Evolutionary conservation across 306 rosid species (phyloP), one percentile per base, ranked within the genome.

Genomic region (Vigna radiata): DNA sequence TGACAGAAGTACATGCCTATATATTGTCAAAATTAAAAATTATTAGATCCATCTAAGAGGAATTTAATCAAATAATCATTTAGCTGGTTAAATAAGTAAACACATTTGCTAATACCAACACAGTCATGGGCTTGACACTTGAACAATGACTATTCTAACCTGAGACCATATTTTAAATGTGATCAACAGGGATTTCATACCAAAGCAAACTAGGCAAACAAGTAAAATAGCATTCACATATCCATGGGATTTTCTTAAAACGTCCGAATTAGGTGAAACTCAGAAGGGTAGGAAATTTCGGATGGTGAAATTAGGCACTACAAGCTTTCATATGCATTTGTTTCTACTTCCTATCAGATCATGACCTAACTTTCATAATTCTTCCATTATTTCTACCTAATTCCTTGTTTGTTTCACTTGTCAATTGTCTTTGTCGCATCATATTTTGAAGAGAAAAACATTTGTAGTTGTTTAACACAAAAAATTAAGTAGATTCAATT

Each of bases 21-120:
- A 63, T 58, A 67, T 15, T 21, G 9, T 44, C 64, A 80, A 80
- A 80, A 73, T 29, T 54, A 47, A 56, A 80, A 80, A 29, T 39
- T 60, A 64, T 21, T 58, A 75, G 75, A 67, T 43, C 21, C 75
- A 54, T 39, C 8, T 15, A 23, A 12, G 36, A 58, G 54, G 58
- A 54, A 68, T 43, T 25, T 15, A 79, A 72, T 54, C 62, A 80
- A 70, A 13, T 9, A 46, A 70, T 70, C 39, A 49, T n/a, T 47
- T 27, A 59, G 31, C 66, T 25, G 49, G 41, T 43, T 58, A 53
- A 31, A 50, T 49, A 68, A 68, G 52, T 6, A 81, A 47, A 41
- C 52, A 62, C 60, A 78, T 63, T 39, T 3, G n/a, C 6, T 59
- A 16, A 62, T 63, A 62, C 44, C 44, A 53, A 76, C 59, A 76